Evolutionary conservation across 2,329 filamentous ascomycete species (phyloP).

Genomic region (Lasiodiplodia citricola): DNA sequence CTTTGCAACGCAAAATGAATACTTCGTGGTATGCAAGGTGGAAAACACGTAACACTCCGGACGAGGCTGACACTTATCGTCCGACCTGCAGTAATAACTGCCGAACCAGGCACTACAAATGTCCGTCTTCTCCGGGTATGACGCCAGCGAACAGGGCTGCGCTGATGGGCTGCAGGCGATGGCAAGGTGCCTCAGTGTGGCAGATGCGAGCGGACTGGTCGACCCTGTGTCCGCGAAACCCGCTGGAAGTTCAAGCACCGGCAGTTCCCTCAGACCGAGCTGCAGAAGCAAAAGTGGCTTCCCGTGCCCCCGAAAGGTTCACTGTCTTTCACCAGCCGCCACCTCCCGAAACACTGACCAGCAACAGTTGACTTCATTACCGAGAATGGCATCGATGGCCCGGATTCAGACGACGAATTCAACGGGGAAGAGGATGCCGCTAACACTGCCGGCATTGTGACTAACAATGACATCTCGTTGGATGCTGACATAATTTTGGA

Average conservation of each 20-base stretch:
- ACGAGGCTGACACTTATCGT: background rate
- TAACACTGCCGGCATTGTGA: background rate
- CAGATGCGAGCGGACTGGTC: constrained; percentile 11
- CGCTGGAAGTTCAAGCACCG: constrained; percentile 13
- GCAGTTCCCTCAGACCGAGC: background rate
- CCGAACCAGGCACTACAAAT: constrained; percentile 6
- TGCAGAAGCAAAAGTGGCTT: constrained; percentile 4
- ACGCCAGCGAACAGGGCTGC: background rate
- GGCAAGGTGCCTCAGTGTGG: constrained; percentile 16
- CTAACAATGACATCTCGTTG: background rate
- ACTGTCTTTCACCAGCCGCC: background rate
- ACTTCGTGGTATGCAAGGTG: constrained; percentile 1
- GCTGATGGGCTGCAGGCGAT: constrained; percentile 7
- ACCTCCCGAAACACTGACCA: background rate
- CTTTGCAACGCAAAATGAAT: background rate
- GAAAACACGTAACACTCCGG: background rate
- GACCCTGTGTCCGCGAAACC: background rate
- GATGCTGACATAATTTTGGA: constrained; percentile 2
- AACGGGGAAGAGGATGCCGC: background rate
- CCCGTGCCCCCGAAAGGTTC: constrained; percentile 5
- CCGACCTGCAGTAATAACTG: constrained; percentile 3
- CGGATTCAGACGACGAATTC: background rate
- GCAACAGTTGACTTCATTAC: constrained; percentile 1
- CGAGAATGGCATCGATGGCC: background rate
- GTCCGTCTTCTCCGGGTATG: constrained; percentile 3